Base-by-base conservation (phyloP, 371 early-diverging fungal species). In the Mortierella sp. region DNA sequence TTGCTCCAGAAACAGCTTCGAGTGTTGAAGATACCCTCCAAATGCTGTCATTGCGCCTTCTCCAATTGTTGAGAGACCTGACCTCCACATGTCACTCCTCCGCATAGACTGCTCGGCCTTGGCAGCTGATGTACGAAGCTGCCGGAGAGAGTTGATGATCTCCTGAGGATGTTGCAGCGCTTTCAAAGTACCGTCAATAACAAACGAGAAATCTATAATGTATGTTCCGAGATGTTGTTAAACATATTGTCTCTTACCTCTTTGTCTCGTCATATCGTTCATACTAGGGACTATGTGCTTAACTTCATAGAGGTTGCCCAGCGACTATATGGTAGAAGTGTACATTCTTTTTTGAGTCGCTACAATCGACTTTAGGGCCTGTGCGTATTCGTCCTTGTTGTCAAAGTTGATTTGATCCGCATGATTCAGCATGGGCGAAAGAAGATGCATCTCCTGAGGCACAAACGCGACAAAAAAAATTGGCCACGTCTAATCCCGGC, bases 281-380 rank as follows among this genome's bases (percentile, higher is more conserved):
- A 70, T 31, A 31, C 58, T n/a, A n/a, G n/a, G n/a, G 55, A 21
- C 28, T 13, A 11, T 14, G 2, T 38, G 9, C 38, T 16, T 79
- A 81, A 81, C 87, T 83, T 87, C 87, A 80, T 83, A 82, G 45
- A 87, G 55, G 44, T 87, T 80, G 28, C 87, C 87, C 11, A 87
- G 45, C 21, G 80, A 83, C 73, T 83, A 80, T 24, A 83, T 87
- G 38, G 83, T 83, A 8, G 87, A 87, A 0, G 83, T 77, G 52
- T 83, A 76, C 83, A 83, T 83, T 28, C 73, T 82, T 6, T 75
- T 77, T 28, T 82, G 83, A 16, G 80, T 87, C 14, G 83, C 74
- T 0, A 80, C 79, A 31, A 80, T 87, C 8, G 80, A 57, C 14
- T 60, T 83, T 5, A 80, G 44, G 1, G 83, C 76, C 16, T 73